Percentiles rank a stretch among this genome's conserved stretches.
phyloP scores from a whole-genome alignment of 495 filamentous ascomycete genomes.

The Schizothecium vesticola region DNA sequence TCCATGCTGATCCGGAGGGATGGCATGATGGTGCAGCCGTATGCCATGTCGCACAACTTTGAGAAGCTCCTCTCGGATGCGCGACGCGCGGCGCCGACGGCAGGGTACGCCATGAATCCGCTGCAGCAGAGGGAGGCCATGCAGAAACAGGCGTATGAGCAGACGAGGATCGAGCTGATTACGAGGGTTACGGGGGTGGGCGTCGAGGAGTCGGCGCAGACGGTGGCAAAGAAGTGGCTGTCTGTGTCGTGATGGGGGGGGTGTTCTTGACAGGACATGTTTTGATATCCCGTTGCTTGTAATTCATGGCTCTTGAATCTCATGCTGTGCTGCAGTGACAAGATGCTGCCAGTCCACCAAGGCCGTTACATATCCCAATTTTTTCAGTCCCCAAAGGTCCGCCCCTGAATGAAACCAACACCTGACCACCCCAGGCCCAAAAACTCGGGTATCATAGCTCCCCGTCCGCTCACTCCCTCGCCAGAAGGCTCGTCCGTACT shows the following conservation, averaged over 20 bases:
- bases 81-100: constrained; percentile 11
- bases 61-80: constrained; percentile 25
- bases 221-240: constrained; percentile 11
- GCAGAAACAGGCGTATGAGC: constrained; percentile 35
- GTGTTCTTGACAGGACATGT: neutral
- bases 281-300: neutral
- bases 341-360: neutral
- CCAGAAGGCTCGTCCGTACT: neutral
- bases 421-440: neutral
- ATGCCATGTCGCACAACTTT: constrained; percentile 30
- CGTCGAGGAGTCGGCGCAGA: constrained; percentile 10
- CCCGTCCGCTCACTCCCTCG: too few relatives aligned
- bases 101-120: constrained; percentile 28
- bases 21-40: constrained; percentile 31
- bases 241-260: constrained; percentile 2
- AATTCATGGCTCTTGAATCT: neutral
- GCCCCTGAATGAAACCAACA: neutral
- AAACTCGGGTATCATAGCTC: neutral
- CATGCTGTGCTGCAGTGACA: neutral
- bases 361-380: neutral
- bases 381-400: neutral
- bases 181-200: constrained; percentile 25
- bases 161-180: constrained; percentile 32
- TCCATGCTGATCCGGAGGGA: constrained; percentile 51
- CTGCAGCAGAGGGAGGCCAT: constrained; percentile 35